Evolutionary conservation across 306 rosid genomes (phyloP).

Genomic region (Potentilla sterilis): DNA sequence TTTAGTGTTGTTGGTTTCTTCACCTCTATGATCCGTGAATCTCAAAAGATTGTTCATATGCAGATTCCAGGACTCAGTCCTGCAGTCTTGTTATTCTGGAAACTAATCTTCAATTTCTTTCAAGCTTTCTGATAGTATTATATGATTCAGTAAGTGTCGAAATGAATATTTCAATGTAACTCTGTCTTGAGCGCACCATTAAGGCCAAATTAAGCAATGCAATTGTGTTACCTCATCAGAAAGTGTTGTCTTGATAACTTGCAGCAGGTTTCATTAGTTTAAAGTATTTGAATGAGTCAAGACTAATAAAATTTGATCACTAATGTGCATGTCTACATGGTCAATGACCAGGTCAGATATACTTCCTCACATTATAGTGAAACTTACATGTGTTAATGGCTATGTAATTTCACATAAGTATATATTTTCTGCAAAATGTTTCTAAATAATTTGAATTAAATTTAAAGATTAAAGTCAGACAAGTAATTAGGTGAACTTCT

Average conservation of each 20-base stretch:
- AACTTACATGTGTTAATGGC: neutral
- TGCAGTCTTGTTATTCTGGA: neutral
- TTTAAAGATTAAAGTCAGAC: constrained; percentile 7
- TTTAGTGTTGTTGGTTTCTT: constrained; percentile 6
- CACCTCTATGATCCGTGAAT: neutral
- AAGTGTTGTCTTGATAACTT: neutral
- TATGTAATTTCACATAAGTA: neutral
- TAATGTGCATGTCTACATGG: neutral
- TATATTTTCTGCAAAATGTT: neutral
- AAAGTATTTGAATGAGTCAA: constrained; percentile 10
- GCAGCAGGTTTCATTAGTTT: neutral
- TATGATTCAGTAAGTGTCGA: constrained; percentile 7
- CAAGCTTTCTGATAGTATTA: neutral
- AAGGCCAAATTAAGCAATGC: neutral
- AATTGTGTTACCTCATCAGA: neutral
- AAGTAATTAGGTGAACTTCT: constrained; percentile 10
- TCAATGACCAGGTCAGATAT: constrained; percentile 11
- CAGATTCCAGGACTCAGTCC: constrained; percentile 3
- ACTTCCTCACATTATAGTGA: neutral
- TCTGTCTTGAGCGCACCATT: neutral
- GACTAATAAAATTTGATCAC: neutral
- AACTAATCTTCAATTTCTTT: neutral
- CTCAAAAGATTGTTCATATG: neutral
- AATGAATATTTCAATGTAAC: constrained; percentile 1
- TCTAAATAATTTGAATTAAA: neutral